These are phyloP conservation scores for Angophora floribunda DNA, from an alignment of 345 rosid genomes.

Conservation along the genomic window DNA sequence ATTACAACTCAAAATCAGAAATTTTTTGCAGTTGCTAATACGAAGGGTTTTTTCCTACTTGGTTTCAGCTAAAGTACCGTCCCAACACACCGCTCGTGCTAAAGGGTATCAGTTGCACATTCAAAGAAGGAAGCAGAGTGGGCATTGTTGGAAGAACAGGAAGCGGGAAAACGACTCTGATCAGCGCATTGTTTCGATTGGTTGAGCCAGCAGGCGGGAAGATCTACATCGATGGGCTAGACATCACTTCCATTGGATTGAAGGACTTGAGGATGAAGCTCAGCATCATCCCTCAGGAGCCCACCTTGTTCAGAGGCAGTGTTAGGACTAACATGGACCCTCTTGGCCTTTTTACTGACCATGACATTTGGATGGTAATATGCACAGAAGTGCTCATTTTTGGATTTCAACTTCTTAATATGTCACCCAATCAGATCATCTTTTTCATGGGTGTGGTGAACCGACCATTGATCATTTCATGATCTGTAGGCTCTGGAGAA, in stretches of 20 bases:
- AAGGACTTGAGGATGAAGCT: constrained; percentile 83
- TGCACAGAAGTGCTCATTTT: background rate
- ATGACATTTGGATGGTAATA: constrained; percentile 67
- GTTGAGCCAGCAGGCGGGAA: constrained; percentile 75
- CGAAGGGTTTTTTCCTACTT: background rate
- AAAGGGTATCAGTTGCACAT: constrained; percentile 72
- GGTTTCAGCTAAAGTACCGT: constrained; percentile 50
- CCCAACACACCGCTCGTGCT: constrained; percentile 58
- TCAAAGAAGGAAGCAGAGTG: constrained; percentile 59
- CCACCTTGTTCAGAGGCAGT: constrained; percentile 79
- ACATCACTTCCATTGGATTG: constrained; percentile 67
- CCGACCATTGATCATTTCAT: background rate
- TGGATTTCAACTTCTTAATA: background rate
- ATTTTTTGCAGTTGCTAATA: background rate
- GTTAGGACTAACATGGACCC: constrained; percentile 84
- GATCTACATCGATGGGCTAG: constrained; percentile 63
- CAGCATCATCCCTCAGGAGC: constrained; percentile 97
- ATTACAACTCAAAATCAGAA: background rate
- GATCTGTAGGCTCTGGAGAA: constrained; percentile 49
- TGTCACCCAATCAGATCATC: background rate
- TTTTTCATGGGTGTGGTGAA: background rate
- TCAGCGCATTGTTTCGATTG: constrained; percentile 79
- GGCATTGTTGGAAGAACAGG: constrained; percentile 94
- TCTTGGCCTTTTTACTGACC: constrained; percentile 58
- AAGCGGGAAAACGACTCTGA: constrained; percentile 85